phyloP scores from a whole-genome alignment of 2,329 filamentous ascomycete species.

The Emericellopsis cladophorae region DNA sequence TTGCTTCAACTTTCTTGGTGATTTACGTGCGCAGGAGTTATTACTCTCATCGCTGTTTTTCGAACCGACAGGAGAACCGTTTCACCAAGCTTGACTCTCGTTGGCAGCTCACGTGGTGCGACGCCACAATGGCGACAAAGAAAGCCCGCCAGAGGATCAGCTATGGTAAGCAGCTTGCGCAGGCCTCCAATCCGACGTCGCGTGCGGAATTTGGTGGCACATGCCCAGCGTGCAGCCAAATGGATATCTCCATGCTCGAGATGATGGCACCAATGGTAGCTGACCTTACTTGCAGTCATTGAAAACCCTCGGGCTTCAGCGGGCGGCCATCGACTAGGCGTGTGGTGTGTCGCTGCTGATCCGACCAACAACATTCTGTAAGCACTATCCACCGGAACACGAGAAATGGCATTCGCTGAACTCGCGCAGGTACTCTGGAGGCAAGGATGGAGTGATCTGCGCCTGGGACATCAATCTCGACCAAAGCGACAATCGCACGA shows the following conservation, averaged over 20 bases:
- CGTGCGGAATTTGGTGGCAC: background rate
- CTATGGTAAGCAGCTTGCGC: constrained; percentile 40
- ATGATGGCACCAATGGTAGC: too few species aligned
- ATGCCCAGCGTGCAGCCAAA: too few species aligned
- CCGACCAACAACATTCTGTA: constrained; percentile 74
- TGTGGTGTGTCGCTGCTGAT: constrained; percentile 90
- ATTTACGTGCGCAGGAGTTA: too few species aligned
- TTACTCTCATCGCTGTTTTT: too few species aligned
- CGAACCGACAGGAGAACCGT: too few species aligned
- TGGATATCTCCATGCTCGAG: too few species aligned
- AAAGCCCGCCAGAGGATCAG: constrained; percentile 59
- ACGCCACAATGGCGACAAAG: constrained; percentile 23
- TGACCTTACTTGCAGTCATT: constrained; percentile 29
- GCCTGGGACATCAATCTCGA: constrained; percentile 83
- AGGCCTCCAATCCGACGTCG: background rate
- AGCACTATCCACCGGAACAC: constrained; percentile 17
- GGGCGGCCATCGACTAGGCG: constrained; percentile 82
- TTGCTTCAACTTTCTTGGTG: too few species aligned
- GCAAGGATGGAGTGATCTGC: constrained; percentile 89
- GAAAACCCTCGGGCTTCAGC: constrained; percentile 44
- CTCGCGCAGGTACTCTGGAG: constrained; percentile 70
- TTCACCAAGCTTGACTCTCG: background rate
- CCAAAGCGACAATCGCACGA: constrained; percentile 20
- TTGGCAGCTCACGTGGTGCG: background rate
- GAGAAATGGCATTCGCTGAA: too few species aligned